Conservation (phyloP, 768 basidiomycete species). For the Collybia mongolica region DNA sequence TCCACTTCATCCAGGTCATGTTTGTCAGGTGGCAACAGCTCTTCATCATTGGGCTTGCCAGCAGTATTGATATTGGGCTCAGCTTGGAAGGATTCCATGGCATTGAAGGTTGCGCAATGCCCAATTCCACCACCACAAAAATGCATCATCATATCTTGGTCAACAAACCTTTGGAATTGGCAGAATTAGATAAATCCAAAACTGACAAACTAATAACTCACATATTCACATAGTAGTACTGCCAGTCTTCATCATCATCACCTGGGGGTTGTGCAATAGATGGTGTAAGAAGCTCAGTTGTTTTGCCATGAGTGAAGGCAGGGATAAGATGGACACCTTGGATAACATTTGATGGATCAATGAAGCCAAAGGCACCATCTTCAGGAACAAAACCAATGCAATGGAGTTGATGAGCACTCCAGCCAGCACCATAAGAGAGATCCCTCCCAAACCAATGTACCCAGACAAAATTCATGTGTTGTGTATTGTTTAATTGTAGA, state of each 20-base stretch:
- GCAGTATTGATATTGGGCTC: background rate
- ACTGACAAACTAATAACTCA: background rate
- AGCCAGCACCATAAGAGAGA: conserved; percentile 20
- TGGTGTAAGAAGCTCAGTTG: background rate
- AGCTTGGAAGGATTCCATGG: background rate
- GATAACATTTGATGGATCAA: conserved; percentile 39
- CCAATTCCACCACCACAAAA: background rate
- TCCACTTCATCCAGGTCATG: background rate
- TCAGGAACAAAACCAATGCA: conserved; percentile 36
- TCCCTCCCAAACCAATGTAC: conserved; percentile 37
- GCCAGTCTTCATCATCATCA: background rate
- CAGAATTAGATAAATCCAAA: background rate
- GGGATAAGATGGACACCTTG: conserved; percentile 19
- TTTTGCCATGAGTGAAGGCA: background rate
- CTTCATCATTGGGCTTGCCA: background rate
- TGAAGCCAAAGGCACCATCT: conserved; percentile 38
- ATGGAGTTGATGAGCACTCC: conserved; percentile 26
- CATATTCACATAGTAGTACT: background rate
- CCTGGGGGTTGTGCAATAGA: background rate
- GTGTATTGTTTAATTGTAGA: background rate
- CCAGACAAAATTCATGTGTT: conserved; percentile 38
- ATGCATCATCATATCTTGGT: background rate
- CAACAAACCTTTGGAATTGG: background rate
- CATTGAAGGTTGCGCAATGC: background rate
- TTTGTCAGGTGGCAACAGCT: background rate